Conservation (phyloP, 2,329 filamentous ascomycete genomes). For the Colletotrichum sublineola region DNA sequence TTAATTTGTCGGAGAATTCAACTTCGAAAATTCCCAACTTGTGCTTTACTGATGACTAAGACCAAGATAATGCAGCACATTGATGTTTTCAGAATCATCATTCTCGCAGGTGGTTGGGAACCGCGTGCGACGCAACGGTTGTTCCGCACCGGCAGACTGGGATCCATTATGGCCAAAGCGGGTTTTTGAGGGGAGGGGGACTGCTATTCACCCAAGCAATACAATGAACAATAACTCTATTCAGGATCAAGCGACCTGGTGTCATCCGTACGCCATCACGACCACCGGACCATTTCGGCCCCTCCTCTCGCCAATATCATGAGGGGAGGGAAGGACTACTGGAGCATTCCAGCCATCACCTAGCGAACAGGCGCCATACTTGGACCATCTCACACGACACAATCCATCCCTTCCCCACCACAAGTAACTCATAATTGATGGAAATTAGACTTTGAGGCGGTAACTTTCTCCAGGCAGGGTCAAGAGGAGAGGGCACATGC, state of each 20-base stretch:
- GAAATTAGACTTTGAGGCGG: conserved; percentile 30
- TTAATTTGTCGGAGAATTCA: conserved; percentile 1
- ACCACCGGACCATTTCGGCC: background rate
- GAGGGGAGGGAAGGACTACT: background rate
- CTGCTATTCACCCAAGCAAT: conserved; percentile 31
- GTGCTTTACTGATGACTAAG: conserved; percentile 34
- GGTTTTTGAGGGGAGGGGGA: conserved; percentile 6
- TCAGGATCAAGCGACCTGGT: conserved; percentile 14
- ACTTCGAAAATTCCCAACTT: conserved; percentile 15
- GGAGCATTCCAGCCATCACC: conserved; percentile 32
- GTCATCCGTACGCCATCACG: background rate
- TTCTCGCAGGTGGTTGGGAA: conserved; percentile 22
- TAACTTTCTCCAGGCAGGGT: conserved; percentile 6
- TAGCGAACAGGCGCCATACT: conserved; percentile 26
- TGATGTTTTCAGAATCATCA: conserved; percentile 32
- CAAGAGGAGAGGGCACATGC: conserved; percentile 11
- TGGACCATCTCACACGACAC: conserved; percentile 7
- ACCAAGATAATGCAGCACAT: conserved; percentile 21
- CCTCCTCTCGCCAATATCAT: conserved; percentile 8
- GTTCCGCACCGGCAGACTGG: conserved; percentile 10
- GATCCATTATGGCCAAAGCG: conserved; percentile 20
- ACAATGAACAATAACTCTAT: conserved; percentile 33
- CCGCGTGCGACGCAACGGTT: conserved; percentile 28
- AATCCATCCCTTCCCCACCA: background rate
- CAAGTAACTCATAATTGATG: conserved; percentile 14